Base-by-base conservation (phyloP, 805 yeast genomes). In the Saturnispora saitoi region DNA sequence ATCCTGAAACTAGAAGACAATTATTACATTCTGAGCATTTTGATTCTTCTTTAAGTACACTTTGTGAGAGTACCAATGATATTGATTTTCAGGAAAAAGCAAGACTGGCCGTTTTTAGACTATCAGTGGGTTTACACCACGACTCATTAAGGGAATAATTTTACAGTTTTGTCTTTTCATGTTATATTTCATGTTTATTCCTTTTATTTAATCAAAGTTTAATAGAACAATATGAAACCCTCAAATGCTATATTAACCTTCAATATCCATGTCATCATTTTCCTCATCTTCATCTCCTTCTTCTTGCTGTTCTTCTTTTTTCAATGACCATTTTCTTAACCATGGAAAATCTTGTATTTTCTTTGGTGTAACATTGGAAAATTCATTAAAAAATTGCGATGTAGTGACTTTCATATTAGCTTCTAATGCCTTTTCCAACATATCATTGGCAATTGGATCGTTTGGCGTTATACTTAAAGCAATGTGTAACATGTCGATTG, bases 371-470 rank as follows among this genome's bases (percentile, higher is more conserved):
- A 48, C 43, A 19, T 40, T 40, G 3, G 26, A 24, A 28, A 47
- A 40, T n/a, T 39, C 40, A 34, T 30, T 41, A 6, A 53, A 24
- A 29, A 50, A 49, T 42, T 47, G 46, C 34, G 42, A 55, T 49
- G 63, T 65, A 6, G 58, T 53, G 12, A 61, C 41, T 15, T 58
- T 56, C 49, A 65, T 56, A 61, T 83, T 83, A 28, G 75, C 69
- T 51, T 82, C 89, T 44, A 84, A 67, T 3, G 98, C 96, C 53
- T 95, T 75, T 54, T 78, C 78, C 51, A 93, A 68, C 42, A 93
- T 65, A 58, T 91, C 97, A 10, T 79, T 70, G 0, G 97, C 93
- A 15, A 89, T 83, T 0, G 91, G 84, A 61, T 91, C 96, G 38
- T 80, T 75, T 1, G 95, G 90, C 9, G 79, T 67, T 3, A 90